Percentiles rank a stretch among this genome's conserved stretches.
phyloP scores from a whole-genome alignment of 768 basidiomycete genomes.

The Boletus vinaceobasis region DNA sequence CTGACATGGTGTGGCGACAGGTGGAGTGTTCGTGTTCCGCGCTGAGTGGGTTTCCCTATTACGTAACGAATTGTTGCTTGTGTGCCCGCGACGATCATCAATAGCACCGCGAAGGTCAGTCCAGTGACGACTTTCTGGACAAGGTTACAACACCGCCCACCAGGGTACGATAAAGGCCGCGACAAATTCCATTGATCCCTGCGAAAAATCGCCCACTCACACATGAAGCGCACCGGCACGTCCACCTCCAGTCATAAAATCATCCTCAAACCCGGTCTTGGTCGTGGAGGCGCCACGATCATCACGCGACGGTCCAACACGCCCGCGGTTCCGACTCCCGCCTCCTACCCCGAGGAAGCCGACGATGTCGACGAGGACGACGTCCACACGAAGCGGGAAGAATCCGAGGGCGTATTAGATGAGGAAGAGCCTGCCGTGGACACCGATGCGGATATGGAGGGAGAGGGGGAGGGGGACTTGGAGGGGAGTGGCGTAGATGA shows the following conservation, averaged over 20 bases:
- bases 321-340: slow-evolving; percentile 15
- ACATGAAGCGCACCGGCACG: slow-evolving; percentile 23
- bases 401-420: slow-evolving; percentile 27
- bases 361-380: slow-evolving; percentile 26
- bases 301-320: slow-evolving; percentile 24
- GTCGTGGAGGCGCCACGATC: slow-evolving; percentile 26
- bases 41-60: not conserved
- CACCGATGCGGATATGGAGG: slow-evolving; percentile 26
- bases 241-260: slow-evolving; percentile 34
- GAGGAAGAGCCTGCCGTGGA: slow-evolving; percentile 31
- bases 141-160: not conserved
- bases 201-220: not conserved
- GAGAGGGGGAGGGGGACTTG: slow-evolving; percentile 26
- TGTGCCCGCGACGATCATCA: not conserved
- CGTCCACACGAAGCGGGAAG: slow-evolving; percentile 28
- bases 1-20: slow-evolving; percentile 20
- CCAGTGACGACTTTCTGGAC: not conserved
- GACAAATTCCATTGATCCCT: not conserved
- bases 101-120: not conserved
- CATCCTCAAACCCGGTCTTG: slow-evolving; percentile 39
- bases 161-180: not conserved
- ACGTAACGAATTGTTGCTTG: slow-evolving; percentile 13
- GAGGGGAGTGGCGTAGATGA: slow-evolving; percentile 33
- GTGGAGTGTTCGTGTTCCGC: not conserved
- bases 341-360: slow-evolving; percentile 19